phyloP scores from a whole-genome alignment of 2,329 filamentous ascomycete genomes.

The Periglandula ipomoeae region DNA sequence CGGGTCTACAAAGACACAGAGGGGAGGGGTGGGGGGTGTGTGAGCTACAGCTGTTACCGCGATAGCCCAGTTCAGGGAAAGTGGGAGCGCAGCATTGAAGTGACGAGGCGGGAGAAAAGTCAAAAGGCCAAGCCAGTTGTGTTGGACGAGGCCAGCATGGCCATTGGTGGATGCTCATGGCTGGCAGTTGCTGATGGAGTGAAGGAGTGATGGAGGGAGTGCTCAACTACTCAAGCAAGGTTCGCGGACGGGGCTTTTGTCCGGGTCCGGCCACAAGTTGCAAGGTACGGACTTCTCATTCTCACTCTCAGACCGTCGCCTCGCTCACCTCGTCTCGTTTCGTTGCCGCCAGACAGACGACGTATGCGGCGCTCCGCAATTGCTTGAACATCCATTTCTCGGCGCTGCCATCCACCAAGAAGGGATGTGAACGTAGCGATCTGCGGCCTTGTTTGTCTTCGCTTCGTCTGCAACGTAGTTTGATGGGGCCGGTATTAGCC shows the following conservation, averaged over 20 bases:
- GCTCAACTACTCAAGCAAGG: background rate
- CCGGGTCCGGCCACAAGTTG: background rate
- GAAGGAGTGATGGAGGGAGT: too few species aligned
- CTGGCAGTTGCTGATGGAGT: background rate
- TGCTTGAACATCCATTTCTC: too few species aligned
- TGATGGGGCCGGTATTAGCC: background rate
- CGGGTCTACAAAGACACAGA: background rate
- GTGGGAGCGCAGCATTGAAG: background rate
- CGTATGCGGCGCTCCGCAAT: too few species aligned
- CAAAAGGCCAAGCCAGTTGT: too few species aligned
- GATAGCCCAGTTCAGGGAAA: too few species aligned
- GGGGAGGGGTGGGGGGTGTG: background rate
- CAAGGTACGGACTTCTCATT: background rate
- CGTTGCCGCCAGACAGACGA: too few species aligned
- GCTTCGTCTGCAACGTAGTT: background rate
- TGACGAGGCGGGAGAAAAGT: background rate
- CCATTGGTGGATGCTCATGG: background rate
- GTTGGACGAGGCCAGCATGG: background rate
- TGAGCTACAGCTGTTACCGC: background rate
- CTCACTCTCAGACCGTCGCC: background rate
- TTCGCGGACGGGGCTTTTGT: background rate
- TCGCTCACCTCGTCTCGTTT: too few species aligned
- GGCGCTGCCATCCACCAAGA: too few species aligned
- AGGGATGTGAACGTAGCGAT: constrained; percentile 2
- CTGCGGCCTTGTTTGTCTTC: background rate